Percentiles rank a stretch among this genome's conserved stretches.
Evolutionary conservation across 2,329 filamentous ascomycete species (phyloP).

Genomic region (Ceratocystiopsis brevicomis): DNA sequence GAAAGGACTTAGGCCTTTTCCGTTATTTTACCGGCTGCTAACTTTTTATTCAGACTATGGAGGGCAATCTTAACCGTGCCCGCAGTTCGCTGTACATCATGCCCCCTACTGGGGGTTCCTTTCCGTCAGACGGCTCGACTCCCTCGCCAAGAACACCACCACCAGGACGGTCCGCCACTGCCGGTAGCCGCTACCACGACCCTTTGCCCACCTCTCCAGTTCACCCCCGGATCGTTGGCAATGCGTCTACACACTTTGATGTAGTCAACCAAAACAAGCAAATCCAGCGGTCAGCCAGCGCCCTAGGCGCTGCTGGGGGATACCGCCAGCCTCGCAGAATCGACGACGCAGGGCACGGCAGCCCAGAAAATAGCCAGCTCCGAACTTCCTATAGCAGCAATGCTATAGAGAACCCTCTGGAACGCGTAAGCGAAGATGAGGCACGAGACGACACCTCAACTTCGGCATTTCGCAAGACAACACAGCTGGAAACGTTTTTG

Average conservation of each 20-base stretch:
- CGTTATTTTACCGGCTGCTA: not conserved
- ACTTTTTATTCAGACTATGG: slow-evolving; percentile 51
- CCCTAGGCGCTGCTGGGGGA: slow-evolving; percentile 38
- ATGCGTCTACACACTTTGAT: slow-evolving; percentile 13
- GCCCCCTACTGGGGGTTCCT: slow-evolving; percentile 45
- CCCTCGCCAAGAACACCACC: slow-evolving; percentile 28
- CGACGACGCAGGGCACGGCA: too few relatives aligned
- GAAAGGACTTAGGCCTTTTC: not conserved
- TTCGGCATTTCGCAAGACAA: slow-evolving; percentile 10
- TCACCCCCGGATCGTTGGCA: slow-evolving; percentile 43
- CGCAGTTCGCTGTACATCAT: slow-evolving; percentile 47
- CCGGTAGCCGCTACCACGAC: slow-evolving; percentile 13
- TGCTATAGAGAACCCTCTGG: slow-evolving; percentile 22
- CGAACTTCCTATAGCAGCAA: slow-evolving; percentile 12
- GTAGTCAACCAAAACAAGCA: too few relatives aligned
- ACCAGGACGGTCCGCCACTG: slow-evolving; percentile 21
- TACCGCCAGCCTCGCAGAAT: slow-evolving; percentile 27
- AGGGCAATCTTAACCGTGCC: slow-evolving; percentile 68
- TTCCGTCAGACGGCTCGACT: slow-evolving; percentile 33
- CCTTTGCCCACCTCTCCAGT: slow-evolving; percentile 17
- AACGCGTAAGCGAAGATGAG: slow-evolving; percentile 36
- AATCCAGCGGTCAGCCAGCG: slow-evolving; percentile 43
- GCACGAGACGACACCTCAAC: slow-evolving; percentile 11
- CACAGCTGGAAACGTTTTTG: slow-evolving; percentile 19
- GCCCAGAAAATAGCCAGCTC: too few relatives aligned